Conservation (phyloP, 2,329 filamentous ascomycete genomes). For the Coniochaeta sp. region DNA sequence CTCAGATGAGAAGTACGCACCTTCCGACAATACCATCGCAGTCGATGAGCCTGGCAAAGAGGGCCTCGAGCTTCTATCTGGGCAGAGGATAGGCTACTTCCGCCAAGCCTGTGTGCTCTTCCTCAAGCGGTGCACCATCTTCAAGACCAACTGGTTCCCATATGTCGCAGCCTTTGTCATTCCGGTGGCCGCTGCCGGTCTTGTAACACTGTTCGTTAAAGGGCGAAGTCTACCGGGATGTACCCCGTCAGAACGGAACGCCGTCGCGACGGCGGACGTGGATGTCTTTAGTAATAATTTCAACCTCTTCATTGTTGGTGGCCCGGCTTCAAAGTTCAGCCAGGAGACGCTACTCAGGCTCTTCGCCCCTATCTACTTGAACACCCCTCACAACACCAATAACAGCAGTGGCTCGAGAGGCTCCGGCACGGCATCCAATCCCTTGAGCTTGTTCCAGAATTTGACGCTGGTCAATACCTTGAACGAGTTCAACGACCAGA, state of each 20-base stretch:
- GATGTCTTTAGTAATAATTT: conserved; percentile 27
- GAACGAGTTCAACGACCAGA: conserved; percentile 59
- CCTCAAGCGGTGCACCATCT: conserved; percentile 66
- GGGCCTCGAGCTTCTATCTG: conserved; percentile 54
- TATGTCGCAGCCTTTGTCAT: conserved; percentile 68
- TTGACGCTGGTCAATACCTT: conserved; percentile 54
- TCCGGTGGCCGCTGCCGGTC: conserved; percentile 69
- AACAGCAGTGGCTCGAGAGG: background rate
- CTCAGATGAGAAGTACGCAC: background rate
- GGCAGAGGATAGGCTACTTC: conserved; percentile 59
- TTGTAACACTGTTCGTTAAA: conserved; percentile 70
- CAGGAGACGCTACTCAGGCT: conserved; percentile 20
- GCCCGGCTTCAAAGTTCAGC: conserved; percentile 34
- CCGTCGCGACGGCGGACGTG: conserved; percentile 26
- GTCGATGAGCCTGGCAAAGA: conserved; percentile 23
- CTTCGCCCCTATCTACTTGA: conserved; percentile 29
- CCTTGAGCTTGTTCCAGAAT: conserved; percentile 20
- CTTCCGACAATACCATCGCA: conserved; percentile 10
- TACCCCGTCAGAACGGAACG: conserved; percentile 37
- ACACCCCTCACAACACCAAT: conserved; percentile 7
- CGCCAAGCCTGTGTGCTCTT: conserved; percentile 70
- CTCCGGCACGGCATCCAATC: conserved; percentile 5
- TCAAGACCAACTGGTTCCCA: conserved; percentile 71
- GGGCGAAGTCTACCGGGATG: conserved; percentile 45
- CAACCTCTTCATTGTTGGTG: conserved; percentile 30